Evolutionary conservation across 495 filamentous ascomycete species (phyloP).

Genomic region (Hypoxylon subgilvum): DNA sequence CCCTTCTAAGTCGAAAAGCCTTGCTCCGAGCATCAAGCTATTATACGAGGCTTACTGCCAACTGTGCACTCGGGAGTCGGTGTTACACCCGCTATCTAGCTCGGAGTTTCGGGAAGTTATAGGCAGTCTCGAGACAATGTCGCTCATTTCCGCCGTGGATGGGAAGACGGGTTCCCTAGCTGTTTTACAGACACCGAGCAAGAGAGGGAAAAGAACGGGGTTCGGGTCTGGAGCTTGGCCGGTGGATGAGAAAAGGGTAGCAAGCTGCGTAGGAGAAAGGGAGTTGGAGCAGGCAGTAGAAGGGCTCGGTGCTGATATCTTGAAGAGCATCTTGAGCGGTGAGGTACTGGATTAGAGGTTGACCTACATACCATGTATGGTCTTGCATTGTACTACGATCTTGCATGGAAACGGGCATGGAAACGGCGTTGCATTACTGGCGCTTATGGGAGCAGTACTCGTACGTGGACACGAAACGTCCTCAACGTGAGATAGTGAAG

Average conservation of each 20-base stretch:
- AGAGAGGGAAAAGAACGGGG: slow-evolving; percentile 55
- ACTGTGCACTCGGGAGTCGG: slow-evolving; percentile 80
- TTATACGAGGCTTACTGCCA: slow-evolving; percentile 79
- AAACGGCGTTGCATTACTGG: slow-evolving; percentile 39
- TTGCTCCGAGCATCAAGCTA: slow-evolving; percentile 75
- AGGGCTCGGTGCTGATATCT: slow-evolving; percentile 65
- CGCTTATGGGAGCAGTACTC: slow-evolving; percentile 1
- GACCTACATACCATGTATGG: no score
- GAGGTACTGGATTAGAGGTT: slow-evolving; percentile 53
- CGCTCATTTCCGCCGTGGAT: slow-evolving; percentile 78
- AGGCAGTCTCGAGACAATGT: slow-evolving; percentile 83
- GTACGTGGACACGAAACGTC: not conserved
- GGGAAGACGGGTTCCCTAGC: slow-evolving; percentile 69
- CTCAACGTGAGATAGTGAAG: no score
- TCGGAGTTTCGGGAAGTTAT: slow-evolving; percentile 95
- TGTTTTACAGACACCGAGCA: slow-evolving; percentile 63
- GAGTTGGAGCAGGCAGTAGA: slow-evolving; percentile 75
- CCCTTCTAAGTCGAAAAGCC: slow-evolving; percentile 39
- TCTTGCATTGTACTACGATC: no score
- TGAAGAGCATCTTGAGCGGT: slow-evolving; percentile 60
- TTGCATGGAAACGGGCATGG: no score
- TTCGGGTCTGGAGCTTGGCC: slow-evolving; percentile 42
- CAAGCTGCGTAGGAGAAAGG: slow-evolving; percentile 76
- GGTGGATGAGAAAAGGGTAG: slow-evolving; percentile 72
- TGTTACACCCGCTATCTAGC: slow-evolving; percentile 82